Conservation (phyloP, 768 basidiomycete species). For the Rhizopogon rudus region DNA sequence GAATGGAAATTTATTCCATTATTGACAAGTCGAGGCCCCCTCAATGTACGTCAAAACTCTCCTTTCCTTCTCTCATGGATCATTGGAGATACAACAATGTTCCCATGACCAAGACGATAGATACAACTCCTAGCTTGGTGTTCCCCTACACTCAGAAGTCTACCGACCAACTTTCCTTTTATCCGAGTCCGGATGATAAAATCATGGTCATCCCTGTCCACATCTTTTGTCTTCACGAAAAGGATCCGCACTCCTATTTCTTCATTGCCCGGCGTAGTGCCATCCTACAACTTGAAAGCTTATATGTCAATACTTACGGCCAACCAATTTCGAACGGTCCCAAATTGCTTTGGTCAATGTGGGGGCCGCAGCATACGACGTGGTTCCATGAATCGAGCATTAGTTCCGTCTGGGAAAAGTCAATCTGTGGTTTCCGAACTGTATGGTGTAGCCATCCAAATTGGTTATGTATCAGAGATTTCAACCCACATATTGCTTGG, state of each 20-base stretch:
- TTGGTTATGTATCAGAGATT: constrained; percentile 32
- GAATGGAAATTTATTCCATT: no score
- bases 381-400: constrained; percentile 18
- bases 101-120: no score
- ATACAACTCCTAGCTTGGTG: no score
- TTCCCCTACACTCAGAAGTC: no score
- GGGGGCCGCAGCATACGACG: constrained; percentile 48
- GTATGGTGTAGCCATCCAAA: constrained; percentile 11
- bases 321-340: not conserved
- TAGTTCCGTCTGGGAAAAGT: constrained; percentile 51
- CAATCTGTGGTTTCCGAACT: constrained; percentile 46
- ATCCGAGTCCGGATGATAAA: no score
- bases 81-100: no score
- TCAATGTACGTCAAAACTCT: no score
- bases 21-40: no score
- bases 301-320: not conserved
- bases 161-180: no score
- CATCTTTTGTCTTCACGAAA: constrained; percentile 9
- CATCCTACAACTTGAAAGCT: constrained; percentile 23
- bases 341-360: constrained; percentile 41
- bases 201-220: no score
- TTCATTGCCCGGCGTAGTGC: constrained; percentile 45
- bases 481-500: constrained; percentile 23
- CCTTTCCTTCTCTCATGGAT: no score
- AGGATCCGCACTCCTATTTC: constrained; percentile 30